Percentiles rank a stretch among this genome's conserved stretches.
phyloP scores from a whole-genome alignment of 1,139 yeast genomes.

The Blastobotrys petasosporus region DNA sequence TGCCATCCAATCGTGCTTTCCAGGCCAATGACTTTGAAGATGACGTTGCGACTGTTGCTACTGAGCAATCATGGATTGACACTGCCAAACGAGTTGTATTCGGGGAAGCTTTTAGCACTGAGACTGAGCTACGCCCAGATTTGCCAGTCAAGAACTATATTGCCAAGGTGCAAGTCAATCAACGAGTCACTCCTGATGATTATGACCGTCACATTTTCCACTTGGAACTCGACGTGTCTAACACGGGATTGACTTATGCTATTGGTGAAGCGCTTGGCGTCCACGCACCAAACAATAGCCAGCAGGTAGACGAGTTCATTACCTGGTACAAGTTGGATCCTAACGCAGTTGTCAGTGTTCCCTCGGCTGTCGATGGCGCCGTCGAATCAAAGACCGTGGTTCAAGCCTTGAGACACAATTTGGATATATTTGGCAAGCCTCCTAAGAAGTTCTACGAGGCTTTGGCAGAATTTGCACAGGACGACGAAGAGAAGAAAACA shows the following conservation, averaged over 20 bases:
- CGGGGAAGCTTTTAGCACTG: conserved; percentile 66
- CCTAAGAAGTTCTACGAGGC: conserved; percentile 91
- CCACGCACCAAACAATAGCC: conserved; percentile 77
- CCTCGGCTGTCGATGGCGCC: conserved; percentile 49
- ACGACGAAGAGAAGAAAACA: conserved; percentile 57
- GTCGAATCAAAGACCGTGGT: conserved; percentile 72
- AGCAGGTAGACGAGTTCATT: conserved; percentile 63
- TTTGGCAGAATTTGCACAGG: conserved; percentile 66
- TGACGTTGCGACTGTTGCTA: conserved; percentile 35
- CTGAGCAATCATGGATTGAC: conserved; percentile 42
- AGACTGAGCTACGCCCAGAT: conserved; percentile 73
- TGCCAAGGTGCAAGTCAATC: conserved; percentile 86
- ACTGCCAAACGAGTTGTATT: conserved; percentile 70
- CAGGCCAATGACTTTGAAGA: conserved; percentile 38
- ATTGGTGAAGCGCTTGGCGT: conserved; percentile 97
- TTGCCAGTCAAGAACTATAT: conserved; percentile 79
- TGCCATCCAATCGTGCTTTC: conserved; percentile 26
- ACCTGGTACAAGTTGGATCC: conserved; percentile 65
- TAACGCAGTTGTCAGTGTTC: conserved; percentile 60
- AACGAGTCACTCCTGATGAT: conserved; percentile 84
- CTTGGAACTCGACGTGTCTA: conserved; percentile 85
- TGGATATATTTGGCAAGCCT: conserved; percentile 91
- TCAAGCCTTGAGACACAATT: conserved; percentile 71
- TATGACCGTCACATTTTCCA: conserved; percentile 96
- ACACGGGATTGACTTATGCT: conserved; percentile 85